These are phyloP conservation scores for Globisporangium rhizosaccharum DNA, from an alignment of 352 stramenopile species.

Conservation along the genomic window DNA sequence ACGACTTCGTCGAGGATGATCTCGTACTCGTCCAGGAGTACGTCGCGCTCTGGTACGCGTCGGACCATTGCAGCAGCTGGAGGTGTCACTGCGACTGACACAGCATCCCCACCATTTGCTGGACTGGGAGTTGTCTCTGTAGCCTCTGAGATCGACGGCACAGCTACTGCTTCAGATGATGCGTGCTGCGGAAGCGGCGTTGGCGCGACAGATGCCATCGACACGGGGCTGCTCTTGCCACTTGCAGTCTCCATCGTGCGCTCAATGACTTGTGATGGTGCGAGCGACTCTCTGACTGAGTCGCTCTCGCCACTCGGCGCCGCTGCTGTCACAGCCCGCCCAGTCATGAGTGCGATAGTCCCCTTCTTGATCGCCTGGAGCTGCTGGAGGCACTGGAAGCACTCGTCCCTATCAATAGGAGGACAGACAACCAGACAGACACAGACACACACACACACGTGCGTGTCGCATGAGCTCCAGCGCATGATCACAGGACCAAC, in stretches of 20 bases:
- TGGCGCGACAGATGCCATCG: slow-evolving; percentile 14
- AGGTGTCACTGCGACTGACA: slow-evolving; percentile 2
- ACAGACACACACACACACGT: slow-evolving; percentile 1
- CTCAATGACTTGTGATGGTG: neutral
- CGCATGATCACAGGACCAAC: too few relatives aligned
- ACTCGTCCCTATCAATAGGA: slow-evolving; percentile 59
- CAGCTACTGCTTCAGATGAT: neutral
- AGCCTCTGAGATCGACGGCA: neutral
- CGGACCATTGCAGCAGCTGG: slow-evolving; percentile 7
- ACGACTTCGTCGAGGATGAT: slow-evolving; percentile 66
- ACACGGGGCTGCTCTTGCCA: slow-evolving; percentile 16
- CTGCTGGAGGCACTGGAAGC: slow-evolving; percentile 72
- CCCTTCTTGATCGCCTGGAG: slow-evolving; percentile 72
- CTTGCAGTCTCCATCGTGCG: slow-evolving; percentile 1
- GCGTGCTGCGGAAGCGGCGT: neutral
- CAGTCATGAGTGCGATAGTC: slow-evolving; percentile 47
- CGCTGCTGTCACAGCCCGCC: slow-evolving; percentile 4
- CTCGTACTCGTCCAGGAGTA: slow-evolving; percentile 62
- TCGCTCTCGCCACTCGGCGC: slow-evolving; percentile 1
- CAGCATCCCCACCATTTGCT: neutral
- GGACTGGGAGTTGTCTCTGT: neutral
- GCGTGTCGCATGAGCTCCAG: too few relatives aligned
- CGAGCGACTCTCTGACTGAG: neutral
- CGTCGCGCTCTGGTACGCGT: slow-evolving; percentile 37
- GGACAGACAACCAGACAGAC: neutral